These are phyloP conservation scores for Erythrobasidium hasegawianum DNA, from an alignment of 1,284 basidiomycete genomes.

Conservation along the genomic window DNA sequence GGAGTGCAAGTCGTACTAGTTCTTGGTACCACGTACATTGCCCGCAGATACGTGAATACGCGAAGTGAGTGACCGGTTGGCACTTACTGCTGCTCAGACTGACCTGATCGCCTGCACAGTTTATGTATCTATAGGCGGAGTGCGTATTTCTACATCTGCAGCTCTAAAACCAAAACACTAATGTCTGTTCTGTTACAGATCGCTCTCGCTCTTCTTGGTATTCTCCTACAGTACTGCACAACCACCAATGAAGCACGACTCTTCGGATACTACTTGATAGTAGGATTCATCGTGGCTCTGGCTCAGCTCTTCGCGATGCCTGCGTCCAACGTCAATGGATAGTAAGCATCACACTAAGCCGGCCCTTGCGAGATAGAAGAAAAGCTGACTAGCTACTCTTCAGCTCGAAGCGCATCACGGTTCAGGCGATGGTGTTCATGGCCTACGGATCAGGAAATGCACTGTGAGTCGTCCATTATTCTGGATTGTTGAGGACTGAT, in stretches of 20 bases:
- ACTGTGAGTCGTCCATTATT: conserved; percentile 4
- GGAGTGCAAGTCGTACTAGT: conserved; percentile 26
- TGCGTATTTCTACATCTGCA: neutral
- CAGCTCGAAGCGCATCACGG: conserved; percentile 30
- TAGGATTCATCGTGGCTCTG: conserved; percentile 18
- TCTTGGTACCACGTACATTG: conserved; percentile 7
- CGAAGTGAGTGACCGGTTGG: neutral
- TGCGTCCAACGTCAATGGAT: conserved; percentile 24
- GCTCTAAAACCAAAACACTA: neutral
- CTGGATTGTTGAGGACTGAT: neutral
- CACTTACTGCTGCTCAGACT: neutral
- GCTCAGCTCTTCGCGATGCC: conserved; percentile 29
- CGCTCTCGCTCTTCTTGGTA: conserved; percentile 16
- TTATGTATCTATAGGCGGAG: conserved; percentile 19
- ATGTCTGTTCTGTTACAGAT: neutral
- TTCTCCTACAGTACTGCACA: conserved; percentile 28
- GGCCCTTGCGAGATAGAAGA: neutral
- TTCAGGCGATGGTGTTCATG: conserved; percentile 30
- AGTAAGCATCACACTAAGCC: neutral
- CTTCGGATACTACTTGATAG: conserved; percentile 34
- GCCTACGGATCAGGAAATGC: conserved; percentile 29
- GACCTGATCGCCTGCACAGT: neutral
- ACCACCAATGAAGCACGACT: conserved; percentile 27
- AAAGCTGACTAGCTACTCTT: neutral
- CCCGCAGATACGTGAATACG: conserved; percentile 14